phyloP scores from a whole-genome alignment of 1,284 basidiomycete species.

The Mycosarcoma maydis region DNA sequence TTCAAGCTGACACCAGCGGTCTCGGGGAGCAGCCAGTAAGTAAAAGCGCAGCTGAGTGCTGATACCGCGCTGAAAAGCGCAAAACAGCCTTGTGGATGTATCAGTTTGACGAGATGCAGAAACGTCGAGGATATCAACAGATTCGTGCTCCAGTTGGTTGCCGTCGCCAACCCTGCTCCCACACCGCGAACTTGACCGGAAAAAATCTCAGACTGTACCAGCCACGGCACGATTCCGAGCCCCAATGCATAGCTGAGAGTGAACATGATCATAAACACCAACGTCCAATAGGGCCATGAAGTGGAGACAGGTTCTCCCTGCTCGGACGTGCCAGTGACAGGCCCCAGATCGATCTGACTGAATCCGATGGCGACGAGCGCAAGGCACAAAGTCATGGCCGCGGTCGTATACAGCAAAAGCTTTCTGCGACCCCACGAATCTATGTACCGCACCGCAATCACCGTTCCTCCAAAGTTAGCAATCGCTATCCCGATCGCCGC shows the following conservation, averaged over 20 bases:
- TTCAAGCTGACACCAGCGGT: constrained; percentile 39
- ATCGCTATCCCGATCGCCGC: constrained; percentile 54
- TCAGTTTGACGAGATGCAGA: constrained; percentile 42
- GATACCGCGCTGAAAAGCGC: constrained; percentile 43
- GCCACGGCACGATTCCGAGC: constrained; percentile 57
- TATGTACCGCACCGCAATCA: constrained; percentile 49
- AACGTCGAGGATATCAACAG: constrained; percentile 46
- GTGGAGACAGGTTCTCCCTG: neutral
- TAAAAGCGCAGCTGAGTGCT: constrained; percentile 47
- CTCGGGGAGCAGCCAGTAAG: constrained; percentile 51
- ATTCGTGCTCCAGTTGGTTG: constrained; percentile 53
- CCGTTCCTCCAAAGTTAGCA: constrained; percentile 56
- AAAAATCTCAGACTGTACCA: constrained; percentile 57
- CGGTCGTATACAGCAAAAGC: constrained; percentile 54
- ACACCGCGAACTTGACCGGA: constrained; percentile 39
- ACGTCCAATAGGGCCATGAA: constrained; percentile 47
- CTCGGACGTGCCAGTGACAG: constrained; percentile 9
- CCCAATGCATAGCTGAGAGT: constrained; percentile 57
- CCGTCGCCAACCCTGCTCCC: constrained; percentile 50
- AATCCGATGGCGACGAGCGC: constrained; percentile 43
- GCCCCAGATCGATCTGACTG: constrained; percentile 36
- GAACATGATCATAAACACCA: constrained; percentile 44
- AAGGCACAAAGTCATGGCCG: constrained; percentile 36
- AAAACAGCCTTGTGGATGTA: constrained; percentile 47
- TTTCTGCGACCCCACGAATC: constrained; percentile 52